phyloP scores from a whole-genome alignment of 441 rosid genomes.

The Populus tomentosa region DNA sequence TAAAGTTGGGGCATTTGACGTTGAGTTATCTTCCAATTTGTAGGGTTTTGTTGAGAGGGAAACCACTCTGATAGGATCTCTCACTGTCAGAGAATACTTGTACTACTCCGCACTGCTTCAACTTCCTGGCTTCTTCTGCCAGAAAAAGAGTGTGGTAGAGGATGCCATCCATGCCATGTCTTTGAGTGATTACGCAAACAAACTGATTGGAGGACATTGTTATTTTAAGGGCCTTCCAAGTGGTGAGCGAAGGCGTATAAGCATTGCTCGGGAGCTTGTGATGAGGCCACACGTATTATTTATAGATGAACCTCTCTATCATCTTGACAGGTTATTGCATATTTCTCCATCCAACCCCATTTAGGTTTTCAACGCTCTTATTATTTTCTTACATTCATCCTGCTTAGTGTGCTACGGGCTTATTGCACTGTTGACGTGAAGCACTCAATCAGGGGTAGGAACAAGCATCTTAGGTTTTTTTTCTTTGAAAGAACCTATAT shows the following conservation, averaged over 20 bases:
- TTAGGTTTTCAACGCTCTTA: background rate
- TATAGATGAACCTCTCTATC: conserved; percentile 98
- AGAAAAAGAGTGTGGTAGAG: conserved; percentile 88
- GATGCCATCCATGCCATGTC: conserved; percentile 99
- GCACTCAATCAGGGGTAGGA: background rate
- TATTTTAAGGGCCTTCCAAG: conserved; percentile 85
- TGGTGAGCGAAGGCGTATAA: conserved; percentile 97
- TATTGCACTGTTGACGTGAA: background rate
- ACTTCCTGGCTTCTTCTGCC: conserved; percentile 92
- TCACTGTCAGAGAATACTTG: conserved; percentile 84
- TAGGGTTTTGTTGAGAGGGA: conserved; percentile 98
- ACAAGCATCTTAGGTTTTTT: background rate
- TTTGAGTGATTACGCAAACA: conserved; percentile 82
- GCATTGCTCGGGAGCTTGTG: conserved; percentile 96
- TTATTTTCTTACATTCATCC: background rate
- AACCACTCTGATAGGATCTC: conserved; percentile 77
- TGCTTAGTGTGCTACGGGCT: background rate
- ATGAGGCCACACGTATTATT: conserved; percentile 92
- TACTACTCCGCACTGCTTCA: conserved; percentile 97
- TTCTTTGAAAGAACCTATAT: background rate
- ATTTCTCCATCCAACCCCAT: background rate
- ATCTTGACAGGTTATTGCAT: conserved; percentile 70
- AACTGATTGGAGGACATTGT: conserved; percentile 95
- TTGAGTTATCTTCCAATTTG: conserved; percentile 17
- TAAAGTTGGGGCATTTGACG: conserved; percentile 9